Percentiles rank a stretch among this genome's conserved stretches.
Evolutionary conservation across 768 basidiomycete genomes (phyloP).

Genomic region (Podaxis sp.): DNA sequence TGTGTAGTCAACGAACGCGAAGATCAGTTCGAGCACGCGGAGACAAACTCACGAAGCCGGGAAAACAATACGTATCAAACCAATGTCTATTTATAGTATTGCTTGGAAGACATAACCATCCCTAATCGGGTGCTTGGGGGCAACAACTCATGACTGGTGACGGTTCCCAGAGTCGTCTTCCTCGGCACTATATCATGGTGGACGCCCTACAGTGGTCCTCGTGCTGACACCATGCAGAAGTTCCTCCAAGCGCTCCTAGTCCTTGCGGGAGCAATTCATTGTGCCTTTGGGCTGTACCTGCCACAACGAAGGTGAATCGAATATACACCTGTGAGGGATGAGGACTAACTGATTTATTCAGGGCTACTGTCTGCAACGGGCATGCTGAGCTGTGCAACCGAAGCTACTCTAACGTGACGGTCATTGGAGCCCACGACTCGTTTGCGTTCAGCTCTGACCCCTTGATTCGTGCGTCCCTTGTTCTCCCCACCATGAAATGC

Average conservation of each 20-base stretch:
- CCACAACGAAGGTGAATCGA: slow-evolving; percentile 5
- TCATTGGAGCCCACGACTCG: slow-evolving; percentile 55
- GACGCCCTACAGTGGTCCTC: neutral
- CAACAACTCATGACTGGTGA: neutral
- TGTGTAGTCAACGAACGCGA: neutral
- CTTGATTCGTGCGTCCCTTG: slow-evolving; percentile 34
- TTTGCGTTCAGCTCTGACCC: slow-evolving; percentile 50
- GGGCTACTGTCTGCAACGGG: slow-evolving; percentile 60
- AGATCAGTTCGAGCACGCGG: neutral
- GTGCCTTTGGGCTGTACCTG: neutral
- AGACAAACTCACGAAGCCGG: neutral
- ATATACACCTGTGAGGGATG: neutral
- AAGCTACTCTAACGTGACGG: slow-evolving; percentile 50
- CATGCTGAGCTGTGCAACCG: slow-evolving; percentile 59
- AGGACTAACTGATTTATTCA: slow-evolving; percentile 13
- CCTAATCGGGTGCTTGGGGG: slow-evolving; percentile 1
- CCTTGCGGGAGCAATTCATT: neutral
- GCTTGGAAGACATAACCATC: slow-evolving; percentile 8
- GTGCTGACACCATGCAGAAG: neutral
- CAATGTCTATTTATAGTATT: neutral
- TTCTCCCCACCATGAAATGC: neutral
- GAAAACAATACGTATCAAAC: neutral
- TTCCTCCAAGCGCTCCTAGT: neutral
- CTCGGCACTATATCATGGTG: slow-evolving; percentile 1
- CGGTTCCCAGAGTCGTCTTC: neutral